Conservation (phyloP, 23 red algal genomes). For the Agarophyton chilense region DNA sequence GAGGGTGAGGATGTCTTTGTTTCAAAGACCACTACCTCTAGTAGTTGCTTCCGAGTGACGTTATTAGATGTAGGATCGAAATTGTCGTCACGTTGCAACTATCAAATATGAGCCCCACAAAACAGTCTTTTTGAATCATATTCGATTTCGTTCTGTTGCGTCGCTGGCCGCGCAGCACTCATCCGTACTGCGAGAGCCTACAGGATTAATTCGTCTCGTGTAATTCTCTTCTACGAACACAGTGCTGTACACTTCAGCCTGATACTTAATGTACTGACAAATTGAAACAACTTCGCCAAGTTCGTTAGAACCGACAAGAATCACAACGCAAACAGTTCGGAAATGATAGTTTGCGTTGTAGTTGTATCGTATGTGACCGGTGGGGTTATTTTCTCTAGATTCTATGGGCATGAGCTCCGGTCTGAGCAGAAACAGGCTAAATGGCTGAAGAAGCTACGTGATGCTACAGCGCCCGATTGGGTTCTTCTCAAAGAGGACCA, state of each 20-base stretch:
- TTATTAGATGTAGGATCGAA: not conserved
- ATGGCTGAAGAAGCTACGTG: constrained; percentile 73
- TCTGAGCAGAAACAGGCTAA: constrained; percentile 67
- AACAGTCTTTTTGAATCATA: constrained; percentile 15
- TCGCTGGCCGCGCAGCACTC: too few species aligned
- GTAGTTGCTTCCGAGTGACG: too few species aligned
- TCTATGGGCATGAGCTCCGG: constrained; percentile 69
- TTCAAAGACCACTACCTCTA: too few species aligned
- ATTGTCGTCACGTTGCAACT: not conserved
- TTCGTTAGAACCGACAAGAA: not conserved
- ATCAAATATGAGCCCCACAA: not conserved
- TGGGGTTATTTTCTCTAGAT: constrained; percentile 80
- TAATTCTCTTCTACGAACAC: too few species aligned
- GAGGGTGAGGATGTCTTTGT: too few species aligned
- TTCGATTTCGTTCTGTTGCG: not conserved
- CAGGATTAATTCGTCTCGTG: too few species aligned
- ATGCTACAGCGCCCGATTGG: constrained; percentile 75
- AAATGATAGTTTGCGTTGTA: constrained; percentile 73
- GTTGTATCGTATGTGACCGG: constrained; percentile 69
- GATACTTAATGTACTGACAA: too few species aligned
- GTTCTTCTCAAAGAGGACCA: constrained; percentile 65
- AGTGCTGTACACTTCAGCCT: too few species aligned
- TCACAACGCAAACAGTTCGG: not conserved
- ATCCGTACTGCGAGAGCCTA: too few species aligned
- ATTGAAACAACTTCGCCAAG: too few species aligned